phyloP scores from a whole-genome alignment of 1,284 basidiomycete genomes.

The Hemileia vastatrix region DNA sequence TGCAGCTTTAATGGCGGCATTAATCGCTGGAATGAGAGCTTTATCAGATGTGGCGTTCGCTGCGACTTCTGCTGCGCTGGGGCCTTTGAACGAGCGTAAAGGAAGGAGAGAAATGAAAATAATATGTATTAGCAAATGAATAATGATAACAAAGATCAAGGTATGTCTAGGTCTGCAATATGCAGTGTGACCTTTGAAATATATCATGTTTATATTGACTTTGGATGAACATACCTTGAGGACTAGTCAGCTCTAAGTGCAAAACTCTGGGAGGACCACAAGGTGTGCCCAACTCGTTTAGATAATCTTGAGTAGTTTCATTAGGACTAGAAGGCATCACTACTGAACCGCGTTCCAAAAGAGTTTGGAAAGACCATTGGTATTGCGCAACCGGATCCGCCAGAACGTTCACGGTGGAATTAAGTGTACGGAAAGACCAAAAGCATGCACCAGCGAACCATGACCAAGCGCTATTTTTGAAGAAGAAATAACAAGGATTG shows the following conservation, averaged over 20 bases:
- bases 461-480: slow-evolving; percentile 30
- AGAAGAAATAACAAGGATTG: neutral
- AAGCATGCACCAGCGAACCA: slow-evolving; percentile 28
- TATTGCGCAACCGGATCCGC: slow-evolving; percentile 18
- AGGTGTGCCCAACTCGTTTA: slow-evolving; percentile 4
- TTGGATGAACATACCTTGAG: too few species aligned
- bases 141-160: too few species aligned
- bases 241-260: neutral
- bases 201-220: too few species aligned
- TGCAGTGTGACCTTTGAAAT: too few species aligned
- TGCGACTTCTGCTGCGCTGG: too few species aligned
- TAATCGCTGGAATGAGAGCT: too few species aligned
- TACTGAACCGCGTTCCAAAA: slow-evolving; percentile 9
- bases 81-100: too few species aligned
- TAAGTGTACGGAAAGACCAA: slow-evolving; percentile 13
- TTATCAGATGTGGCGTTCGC: too few species aligned
- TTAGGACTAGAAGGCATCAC: neutral
- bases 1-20: too few species aligned
- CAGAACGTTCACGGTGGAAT: slow-evolving; percentile 6
- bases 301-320: neutral
- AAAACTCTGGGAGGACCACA: slow-evolving; percentile 4
- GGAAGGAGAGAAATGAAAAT: too few species aligned
- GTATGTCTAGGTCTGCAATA: too few species aligned
- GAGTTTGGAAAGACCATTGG: slow-evolving; percentile 17
- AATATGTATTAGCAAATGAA: too few species aligned